A percentile compares a stretch with the other conserved stretches of the same genome.
Conservation (phyloP, 2,329 filamentous ascomycete genomes). For the Daldinia sp. region DNA sequence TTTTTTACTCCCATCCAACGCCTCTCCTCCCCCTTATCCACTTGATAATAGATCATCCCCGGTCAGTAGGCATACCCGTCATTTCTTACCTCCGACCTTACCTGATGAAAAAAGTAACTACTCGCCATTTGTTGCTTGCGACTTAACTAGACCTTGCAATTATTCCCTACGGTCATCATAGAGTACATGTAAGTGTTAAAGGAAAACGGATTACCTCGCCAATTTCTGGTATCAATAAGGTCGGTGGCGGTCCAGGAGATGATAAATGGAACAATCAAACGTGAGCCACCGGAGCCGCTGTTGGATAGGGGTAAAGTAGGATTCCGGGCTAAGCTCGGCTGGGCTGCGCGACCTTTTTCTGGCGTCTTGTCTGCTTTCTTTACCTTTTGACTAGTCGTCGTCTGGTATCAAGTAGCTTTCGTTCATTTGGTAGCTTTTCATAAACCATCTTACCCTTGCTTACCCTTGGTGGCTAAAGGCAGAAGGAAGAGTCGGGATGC, state of each 20-base stretch:
- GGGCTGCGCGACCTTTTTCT: constrained; percentile 3
- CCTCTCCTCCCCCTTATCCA: constrained; percentile 1
- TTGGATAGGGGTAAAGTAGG: neutral
- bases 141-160: constrained; percentile 37
- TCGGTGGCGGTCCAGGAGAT: constrained; percentile 13
- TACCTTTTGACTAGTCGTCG: constrained; percentile 34
- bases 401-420: constrained; percentile 23
- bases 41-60: constrained; percentile 19
- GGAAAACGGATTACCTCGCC: constrained; percentile 49
- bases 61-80: constrained; percentile 51
- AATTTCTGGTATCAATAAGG: constrained; percentile 37
- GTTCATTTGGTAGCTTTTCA: constrained; percentile 32
- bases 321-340: constrained; percentile 7
- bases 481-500: constrained; percentile 52
- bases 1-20: constrained; percentile 13
- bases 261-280: constrained; percentile 18
- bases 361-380: constrained; percentile 22
- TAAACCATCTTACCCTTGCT: constrained; percentile 53
- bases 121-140: constrained; percentile 47
- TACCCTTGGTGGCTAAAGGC: constrained; percentile 54
- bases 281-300: constrained; percentile 4
- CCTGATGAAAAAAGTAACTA: constrained; percentile 51
- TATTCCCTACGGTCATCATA: constrained; percentile 43
- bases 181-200: constrained; percentile 45
- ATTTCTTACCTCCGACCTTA: constrained; percentile 69